Base-by-base conservation (phyloP, 2,329 filamentous ascomycete species). In the Fusarium haematococcum region DNA sequence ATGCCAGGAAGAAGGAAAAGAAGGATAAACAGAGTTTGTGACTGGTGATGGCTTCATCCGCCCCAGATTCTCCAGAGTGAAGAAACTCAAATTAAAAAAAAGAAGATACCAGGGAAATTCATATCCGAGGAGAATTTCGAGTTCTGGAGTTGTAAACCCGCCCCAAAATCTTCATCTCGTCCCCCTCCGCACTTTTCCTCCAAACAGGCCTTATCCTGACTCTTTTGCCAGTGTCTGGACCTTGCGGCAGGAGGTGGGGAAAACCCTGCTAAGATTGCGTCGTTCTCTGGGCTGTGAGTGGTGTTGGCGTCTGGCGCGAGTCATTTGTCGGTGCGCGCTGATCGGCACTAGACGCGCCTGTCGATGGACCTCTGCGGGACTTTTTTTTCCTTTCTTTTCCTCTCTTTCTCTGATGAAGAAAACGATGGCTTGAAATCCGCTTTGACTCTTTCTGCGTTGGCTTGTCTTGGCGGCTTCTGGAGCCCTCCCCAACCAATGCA, bases 31-130 rank as follows among this genome's bases (percentile, higher is more conserved):
- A 27, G 45, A 25, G 33, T 41, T 43, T 20, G 16, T 25, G 35
- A n/a, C 23, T 64, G 48, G 50, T 35, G 61, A 64, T 64, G 61
- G 61, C 61, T 57, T 64, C 48, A 63, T 18, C 61, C 33, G 16
- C 27, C 11, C 45, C 23, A 20, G 32, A 16, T 64, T 32, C 50
- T 52, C 50, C 50, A 45, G 25, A 25, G 41, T 35, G 10, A 25
- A 16, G 2, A 56, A 30, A 41, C 35, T 32, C 25, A 37, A 25
- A 43, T 43, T 6, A 56, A 35, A 7, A 20, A 18, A 20, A 20
- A 20, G 20, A 20, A 57, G 14, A 57, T 5, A n/a, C 11, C 7
- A 20, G 14, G 61, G 45, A 63, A 63, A 56, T n/a, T 27, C 48
- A 63, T 63, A 37, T 63, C 48, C 48, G 48, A 52, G 25, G 11